phyloP scores from a whole-genome alignment of 148 eudicot species.

The Vaccinium corymbosum region DNA sequence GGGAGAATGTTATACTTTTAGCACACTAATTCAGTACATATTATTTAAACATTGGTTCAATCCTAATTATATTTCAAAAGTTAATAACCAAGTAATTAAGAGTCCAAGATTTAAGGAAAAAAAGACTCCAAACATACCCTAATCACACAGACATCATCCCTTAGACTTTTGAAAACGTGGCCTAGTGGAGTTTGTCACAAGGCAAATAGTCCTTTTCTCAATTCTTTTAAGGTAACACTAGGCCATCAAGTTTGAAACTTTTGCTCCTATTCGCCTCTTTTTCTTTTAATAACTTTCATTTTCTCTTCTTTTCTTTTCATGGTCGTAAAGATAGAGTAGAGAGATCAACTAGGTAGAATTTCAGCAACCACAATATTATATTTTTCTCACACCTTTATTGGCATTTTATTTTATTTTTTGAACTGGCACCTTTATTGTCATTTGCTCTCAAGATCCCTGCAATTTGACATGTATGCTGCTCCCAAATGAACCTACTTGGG shows the following conservation, averaged over 20 bases:
- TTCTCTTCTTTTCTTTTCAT: background rate
- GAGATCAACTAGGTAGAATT: background rate
- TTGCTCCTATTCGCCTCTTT: background rate
- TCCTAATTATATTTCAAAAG: too few relatives aligned
- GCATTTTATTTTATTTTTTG: too few relatives aligned
- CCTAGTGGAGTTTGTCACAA: background rate
- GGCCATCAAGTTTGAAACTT: background rate
- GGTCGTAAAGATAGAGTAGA: background rate
- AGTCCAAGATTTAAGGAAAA: background rate
- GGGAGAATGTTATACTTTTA: too few relatives aligned
- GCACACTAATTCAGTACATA: too few relatives aligned
- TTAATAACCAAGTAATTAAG: too few relatives aligned
- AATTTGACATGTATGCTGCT: background rate
- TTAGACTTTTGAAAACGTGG: background rate
- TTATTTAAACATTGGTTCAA: too few relatives aligned
- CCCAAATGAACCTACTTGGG: background rate
- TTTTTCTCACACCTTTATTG: too few relatives aligned
- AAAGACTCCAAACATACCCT: background rate
- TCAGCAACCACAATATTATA: background rate
- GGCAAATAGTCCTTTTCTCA: background rate
- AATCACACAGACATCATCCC: background rate
- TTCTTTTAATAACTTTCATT: background rate
- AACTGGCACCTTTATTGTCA: background rate
- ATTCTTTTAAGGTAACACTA: background rate
- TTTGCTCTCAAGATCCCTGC: background rate